Conservation (phyloP, 495 filamentous ascomycete genomes). For the Penicillium paxilli region DNA sequence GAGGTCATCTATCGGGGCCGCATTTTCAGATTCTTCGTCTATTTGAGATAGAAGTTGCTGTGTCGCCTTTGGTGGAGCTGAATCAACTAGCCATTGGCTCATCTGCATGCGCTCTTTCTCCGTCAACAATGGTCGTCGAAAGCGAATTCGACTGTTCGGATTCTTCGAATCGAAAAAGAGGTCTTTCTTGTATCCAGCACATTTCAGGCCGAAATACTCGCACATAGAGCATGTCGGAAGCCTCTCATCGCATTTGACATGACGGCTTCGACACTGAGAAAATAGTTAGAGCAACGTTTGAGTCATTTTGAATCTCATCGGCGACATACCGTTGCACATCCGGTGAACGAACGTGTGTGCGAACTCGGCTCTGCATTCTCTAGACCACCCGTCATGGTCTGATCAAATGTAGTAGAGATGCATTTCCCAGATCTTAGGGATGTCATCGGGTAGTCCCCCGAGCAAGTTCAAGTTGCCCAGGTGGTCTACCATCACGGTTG, state of each 20-base stretch:
- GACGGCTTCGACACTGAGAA: slow-evolving; percentile 22
- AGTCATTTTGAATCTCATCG: not conserved
- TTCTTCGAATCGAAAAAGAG: slow-evolving; percentile 23
- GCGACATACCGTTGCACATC: slow-evolving; percentile 15
- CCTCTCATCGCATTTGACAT: slow-evolving; percentile 29
- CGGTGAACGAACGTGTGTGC: slow-evolving; percentile 18
- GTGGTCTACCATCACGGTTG: no score
- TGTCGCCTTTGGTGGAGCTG: slow-evolving; percentile 14
- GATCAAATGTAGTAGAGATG: not conserved
- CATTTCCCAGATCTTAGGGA: not conserved
- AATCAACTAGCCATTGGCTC: slow-evolving; percentile 22
- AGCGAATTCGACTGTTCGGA: slow-evolving; percentile 18
- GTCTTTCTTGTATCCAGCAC: slow-evolving; percentile 25
- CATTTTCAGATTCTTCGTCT: slow-evolving; percentile 16
- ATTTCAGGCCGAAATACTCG: slow-evolving; percentile 8
- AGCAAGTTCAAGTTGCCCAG: no score
- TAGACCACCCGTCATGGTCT: slow-evolving; percentile 4
- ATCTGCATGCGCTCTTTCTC: slow-evolving; percentile 22
- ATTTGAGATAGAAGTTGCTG: slow-evolving; percentile 7
- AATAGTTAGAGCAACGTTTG: not conserved
- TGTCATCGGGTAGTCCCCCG: not conserved
- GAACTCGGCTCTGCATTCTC: slow-evolving; percentile 1
- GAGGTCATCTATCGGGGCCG: not conserved
- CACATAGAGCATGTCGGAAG: slow-evolving; percentile 29
- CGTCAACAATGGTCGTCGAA: slow-evolving; percentile 26